Evolutionary conservation across 805 yeast genomes (phyloP).

Genomic region (Alloascoidea africana): DNA sequence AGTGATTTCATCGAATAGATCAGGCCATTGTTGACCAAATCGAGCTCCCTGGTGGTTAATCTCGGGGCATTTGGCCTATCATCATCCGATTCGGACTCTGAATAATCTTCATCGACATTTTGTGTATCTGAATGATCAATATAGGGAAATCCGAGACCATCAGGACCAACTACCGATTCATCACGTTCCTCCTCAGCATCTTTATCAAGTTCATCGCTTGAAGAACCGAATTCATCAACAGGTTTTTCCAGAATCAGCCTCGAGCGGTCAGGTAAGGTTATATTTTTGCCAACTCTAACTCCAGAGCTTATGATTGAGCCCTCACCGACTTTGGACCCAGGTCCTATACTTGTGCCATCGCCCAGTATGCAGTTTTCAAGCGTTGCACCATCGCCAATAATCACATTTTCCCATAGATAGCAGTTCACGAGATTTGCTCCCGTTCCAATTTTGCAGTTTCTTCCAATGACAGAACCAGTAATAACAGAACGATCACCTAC

Average conservation of each 20-base stretch:
- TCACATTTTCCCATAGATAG: slow-evolving; percentile 77
- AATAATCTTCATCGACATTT: slow-evolving; percentile 28
- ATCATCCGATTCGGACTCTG: slow-evolving; percentile 8
- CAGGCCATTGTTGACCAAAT: background rate
- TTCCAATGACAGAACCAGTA: slow-evolving; percentile 66
- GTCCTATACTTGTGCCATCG: slow-evolving; percentile 37
- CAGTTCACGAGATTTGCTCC: slow-evolving; percentile 59
- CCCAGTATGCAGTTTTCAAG: slow-evolving; percentile 63
- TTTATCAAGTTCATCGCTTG: slow-evolving; percentile 5
- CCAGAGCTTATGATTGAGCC: slow-evolving; percentile 71
- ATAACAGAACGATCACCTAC: slow-evolving; percentile 66
- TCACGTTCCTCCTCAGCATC: slow-evolving; percentile 13
- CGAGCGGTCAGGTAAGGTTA: slow-evolving; percentile 23
- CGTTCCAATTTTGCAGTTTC: slow-evolving; percentile 71
- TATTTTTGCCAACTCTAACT: slow-evolving; percentile 45
- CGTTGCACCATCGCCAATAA: slow-evolving; percentile 47
- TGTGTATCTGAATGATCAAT: slow-evolving; percentile 25
- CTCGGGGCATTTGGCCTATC: too few relatives aligned
- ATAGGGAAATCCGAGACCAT: slow-evolving; percentile 35
- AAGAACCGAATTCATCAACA: slow-evolving; percentile 4
- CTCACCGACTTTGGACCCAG: slow-evolving; percentile 35
- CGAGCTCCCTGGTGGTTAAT: background rate
- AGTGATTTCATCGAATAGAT: background rate
- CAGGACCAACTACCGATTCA: slow-evolving; percentile 26
- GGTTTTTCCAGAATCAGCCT: slow-evolving; percentile 6